Evolutionary conservation across 345 rosid genomes (phyloP), one percentile per base, ranked within the genome.

Genomic region (Physaria fendleri): DNA sequence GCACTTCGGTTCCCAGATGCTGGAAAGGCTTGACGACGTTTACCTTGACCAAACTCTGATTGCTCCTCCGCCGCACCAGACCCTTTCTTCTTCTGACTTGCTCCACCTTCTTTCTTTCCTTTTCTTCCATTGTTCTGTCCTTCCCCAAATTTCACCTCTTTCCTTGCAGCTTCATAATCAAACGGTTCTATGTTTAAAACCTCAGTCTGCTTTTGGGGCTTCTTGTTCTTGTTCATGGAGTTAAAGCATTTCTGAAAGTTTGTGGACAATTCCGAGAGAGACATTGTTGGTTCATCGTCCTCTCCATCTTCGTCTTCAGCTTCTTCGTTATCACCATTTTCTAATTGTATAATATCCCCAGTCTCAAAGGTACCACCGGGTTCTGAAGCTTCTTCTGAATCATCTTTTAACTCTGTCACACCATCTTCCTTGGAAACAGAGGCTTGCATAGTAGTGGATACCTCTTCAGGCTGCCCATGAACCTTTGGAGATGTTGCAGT

Each of bases 121-220:
- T 59, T 40, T 43, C 64, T 40, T 41, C 65, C 13, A n/a, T 32
- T 32, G 5, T 32, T n/a, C n/a, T n/a, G 27, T 34, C 47, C 69
- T 56, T 64, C 69, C 40, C 68, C 74, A 41, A 56, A 64, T 25
- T 45, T 71, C 54, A 56, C 47, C 47, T 56, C 69, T 63, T 71
- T 63, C 64, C 65, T 56, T 6, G 69, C 94, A 16, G 73, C 73
- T 60, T 66, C 66, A 14, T 65, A 47, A 38, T 74, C 49, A 56
- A 82, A 87, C 1, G 99, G 90, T 67, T 85, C 79, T 67, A 89
- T 39, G 70, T 74, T 78, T 45, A 79, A 1, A 33, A 72, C 50
- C 21, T 75, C 78, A 2, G 52, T 39, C 47, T 49, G 47, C 41
- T 56, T 63, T 42, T 41, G 46, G 15, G 59, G 11, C 68, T 82